Conservation (phyloP, 1,284 basidiomycete genomes). For the Grifola frondosa region DNA sequence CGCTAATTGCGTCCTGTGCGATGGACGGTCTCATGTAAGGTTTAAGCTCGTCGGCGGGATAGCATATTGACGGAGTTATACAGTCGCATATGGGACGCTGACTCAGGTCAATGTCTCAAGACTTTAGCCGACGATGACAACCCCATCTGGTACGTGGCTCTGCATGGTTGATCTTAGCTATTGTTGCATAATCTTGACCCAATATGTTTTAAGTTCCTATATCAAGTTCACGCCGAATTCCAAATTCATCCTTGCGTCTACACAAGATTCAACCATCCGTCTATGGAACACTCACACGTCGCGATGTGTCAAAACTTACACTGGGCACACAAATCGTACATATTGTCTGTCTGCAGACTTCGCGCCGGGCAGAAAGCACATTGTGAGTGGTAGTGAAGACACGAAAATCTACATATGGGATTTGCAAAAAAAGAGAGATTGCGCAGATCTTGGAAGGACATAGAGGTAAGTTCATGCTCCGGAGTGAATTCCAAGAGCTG, state of each 20-base stretch:
- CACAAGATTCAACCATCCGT: slow-evolving; percentile 90
- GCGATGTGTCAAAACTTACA: slow-evolving; percentile 91
- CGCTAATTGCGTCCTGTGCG: slow-evolving; percentile 88
- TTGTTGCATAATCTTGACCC: slow-evolving; percentile 3
- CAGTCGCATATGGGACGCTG: slow-evolving; percentile 95
- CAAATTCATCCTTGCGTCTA: slow-evolving; percentile 83
- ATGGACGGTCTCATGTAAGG: slow-evolving; percentile 97
- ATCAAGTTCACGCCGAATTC: slow-evolving; percentile 92
- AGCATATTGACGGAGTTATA: slow-evolving; percentile 9
- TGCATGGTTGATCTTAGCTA: slow-evolving; percentile 13
- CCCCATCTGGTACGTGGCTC: slow-evolving; percentile 84
- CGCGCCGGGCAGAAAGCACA: slow-evolving; percentile 54
- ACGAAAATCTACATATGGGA: slow-evolving; percentile 89
- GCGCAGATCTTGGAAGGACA: slow-evolving; percentile 78
- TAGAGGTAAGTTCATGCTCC: slow-evolving; percentile 63
- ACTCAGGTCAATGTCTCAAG: slow-evolving; percentile 95
- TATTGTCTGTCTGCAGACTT: slow-evolving; percentile 73
- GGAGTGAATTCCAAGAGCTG: too few relatives aligned
- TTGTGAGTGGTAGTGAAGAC: slow-evolving; percentile 92
- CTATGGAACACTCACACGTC: slow-evolving; percentile 95
- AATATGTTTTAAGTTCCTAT: slow-evolving; percentile 56
- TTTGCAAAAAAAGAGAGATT: slow-evolving; percentile 78
- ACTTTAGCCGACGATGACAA: slow-evolving; percentile 96
- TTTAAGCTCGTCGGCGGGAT: slow-evolving; percentile 9
- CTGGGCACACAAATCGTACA: slow-evolving; percentile 79